Conservation (phyloP, 306 rosid species). For the Acacia confusa region DNA sequence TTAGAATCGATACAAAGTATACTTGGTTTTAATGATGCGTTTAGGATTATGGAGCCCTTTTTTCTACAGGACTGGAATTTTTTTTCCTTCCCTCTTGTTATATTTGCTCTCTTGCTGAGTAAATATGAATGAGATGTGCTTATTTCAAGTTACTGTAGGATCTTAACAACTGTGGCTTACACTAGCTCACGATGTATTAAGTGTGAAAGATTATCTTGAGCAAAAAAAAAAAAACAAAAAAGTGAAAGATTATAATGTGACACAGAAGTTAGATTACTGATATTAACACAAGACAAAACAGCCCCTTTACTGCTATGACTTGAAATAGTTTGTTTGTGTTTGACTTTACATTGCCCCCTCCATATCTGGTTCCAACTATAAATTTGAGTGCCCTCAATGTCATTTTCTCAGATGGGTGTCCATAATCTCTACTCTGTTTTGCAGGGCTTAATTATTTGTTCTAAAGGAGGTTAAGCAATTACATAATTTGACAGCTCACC, state of each 20-base stretch:
- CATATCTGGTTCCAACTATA: not conserved
- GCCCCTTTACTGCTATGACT: not conserved
- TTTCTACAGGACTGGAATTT: not conserved
- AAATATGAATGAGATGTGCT: not conserved
- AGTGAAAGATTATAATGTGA: not conserved
- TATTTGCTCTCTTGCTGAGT: not conserved
- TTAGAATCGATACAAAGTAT: not conserved
- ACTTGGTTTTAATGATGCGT: not conserved
- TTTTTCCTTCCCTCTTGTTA: not conserved
- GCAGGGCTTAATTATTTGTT: slow-evolving; percentile 47
- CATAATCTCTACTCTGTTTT: slow-evolving; percentile 19
- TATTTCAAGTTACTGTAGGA: not conserved
- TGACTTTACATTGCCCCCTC: not conserved
- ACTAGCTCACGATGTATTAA: not conserved
- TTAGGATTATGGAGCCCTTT: not conserved
- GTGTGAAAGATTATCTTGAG: not conserved
- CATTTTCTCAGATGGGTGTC: slow-evolving; percentile 3
- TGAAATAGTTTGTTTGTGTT: not conserved
- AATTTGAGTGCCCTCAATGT: slow-evolving; percentile 3
- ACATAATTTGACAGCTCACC: slow-evolving; percentile 29
- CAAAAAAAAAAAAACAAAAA: no score
- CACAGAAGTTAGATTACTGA: not conserved
- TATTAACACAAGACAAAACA: not conserved
- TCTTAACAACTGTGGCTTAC: not conserved
- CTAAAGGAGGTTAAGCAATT: slow-evolving; percentile 26